Evolutionary conservation across 164 flowering plant species (phyloP).

Genomic region (Magnolia sinica): DNA sequence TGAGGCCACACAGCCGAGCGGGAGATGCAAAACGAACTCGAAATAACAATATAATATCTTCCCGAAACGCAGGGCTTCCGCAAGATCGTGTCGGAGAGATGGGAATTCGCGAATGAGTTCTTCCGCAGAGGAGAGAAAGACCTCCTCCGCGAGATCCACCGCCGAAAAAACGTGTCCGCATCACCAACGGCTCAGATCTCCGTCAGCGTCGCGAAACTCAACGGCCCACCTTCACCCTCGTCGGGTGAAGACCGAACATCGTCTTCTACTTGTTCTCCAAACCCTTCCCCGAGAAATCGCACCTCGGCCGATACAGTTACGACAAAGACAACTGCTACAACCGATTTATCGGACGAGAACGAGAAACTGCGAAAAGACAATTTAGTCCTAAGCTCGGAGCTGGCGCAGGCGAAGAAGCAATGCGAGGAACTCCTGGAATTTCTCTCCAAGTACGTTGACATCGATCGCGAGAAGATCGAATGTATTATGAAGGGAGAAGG

Average conservation of each 20-base stretch:
- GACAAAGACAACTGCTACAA: conserved; percentile 24
- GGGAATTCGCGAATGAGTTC: conserved; percentile 86
- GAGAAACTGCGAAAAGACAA: conserved; percentile 66
- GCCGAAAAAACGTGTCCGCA: conserved; percentile 49
- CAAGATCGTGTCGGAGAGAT: conserved; percentile 75
- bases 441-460: conserved; percentile 48
- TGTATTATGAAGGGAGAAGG: conserved; percentile 47
- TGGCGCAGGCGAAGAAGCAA: conserved; percentile 58
- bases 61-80: conserved; percentile 48
- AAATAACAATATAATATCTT: no score
- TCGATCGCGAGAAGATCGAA: conserved; percentile 52
- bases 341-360: conserved; percentile 66
- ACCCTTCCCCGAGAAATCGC: conserved; percentile 30
- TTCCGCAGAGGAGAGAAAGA: conserved; percentile 64
- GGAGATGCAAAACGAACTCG: no score
- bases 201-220: conserved; percentile 14
- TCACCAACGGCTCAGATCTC: neutral
- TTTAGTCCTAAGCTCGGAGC: conserved; percentile 56
- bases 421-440: conserved; percentile 63
- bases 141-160: conserved; percentile 67
- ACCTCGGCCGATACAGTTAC: conserved; percentile 38
- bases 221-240: conserved; percentile 21
- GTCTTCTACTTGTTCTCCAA: conserved; percentile 56
- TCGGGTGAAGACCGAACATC: conserved; percentile 62
- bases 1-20: no score